Conservation (phyloP, 495 filamentous ascomycete species). For the Talaromyces ruber region DNA sequence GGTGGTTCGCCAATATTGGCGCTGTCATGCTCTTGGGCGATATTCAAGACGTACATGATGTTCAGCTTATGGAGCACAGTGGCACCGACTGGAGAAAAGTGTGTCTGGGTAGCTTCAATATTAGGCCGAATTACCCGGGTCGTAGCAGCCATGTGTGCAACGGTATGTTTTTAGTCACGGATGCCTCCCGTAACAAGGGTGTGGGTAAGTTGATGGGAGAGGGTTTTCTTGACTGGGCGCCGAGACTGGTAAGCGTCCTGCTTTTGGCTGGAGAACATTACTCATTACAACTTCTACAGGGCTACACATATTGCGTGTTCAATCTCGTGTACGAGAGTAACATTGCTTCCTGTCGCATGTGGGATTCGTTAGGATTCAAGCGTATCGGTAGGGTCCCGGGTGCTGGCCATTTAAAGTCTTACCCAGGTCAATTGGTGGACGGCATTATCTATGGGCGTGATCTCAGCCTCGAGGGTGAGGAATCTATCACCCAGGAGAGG, state of each 20-base stretch:
- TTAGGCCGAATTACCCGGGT: conserved; percentile 96
- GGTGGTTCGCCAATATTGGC: conserved; percentile 95
- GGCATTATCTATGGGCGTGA: conserved; percentile 96
- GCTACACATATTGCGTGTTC: conserved; percentile 94
- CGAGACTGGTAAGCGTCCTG: conserved; percentile 55
- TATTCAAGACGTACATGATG: conserved; percentile 56
- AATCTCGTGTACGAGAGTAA: conserved; percentile 98
- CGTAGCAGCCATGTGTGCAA: conserved; percentile 95
- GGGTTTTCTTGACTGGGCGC: conserved; percentile 89
- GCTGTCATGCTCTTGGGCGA: conserved; percentile 89
- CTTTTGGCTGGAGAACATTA: not conserved
- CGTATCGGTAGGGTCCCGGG: conserved; percentile 87
- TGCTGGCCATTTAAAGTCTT: conserved; percentile 74
- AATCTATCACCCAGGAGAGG: conserved; percentile 88
- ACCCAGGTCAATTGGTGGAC: conserved; percentile 75
- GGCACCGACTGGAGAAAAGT: conserved; percentile 73
- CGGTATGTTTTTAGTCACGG: conserved; percentile 88
- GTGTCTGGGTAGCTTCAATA: conserved; percentile 91
- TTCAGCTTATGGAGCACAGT: conserved; percentile 40
- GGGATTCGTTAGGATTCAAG: conserved; percentile 98
- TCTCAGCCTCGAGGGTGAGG: conserved; percentile 67
- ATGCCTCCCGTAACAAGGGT: conserved; percentile 79
- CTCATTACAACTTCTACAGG: conserved; percentile 28
- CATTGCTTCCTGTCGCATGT: conserved; percentile 87
- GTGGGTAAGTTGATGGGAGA: conserved; percentile 93